Percentiles rank a stretch among this genome's conserved stretches.
Evolutionary conservation across 2,329 filamentous ascomycete species (phyloP).

Genomic region (Gremmenia infestans): DNA sequence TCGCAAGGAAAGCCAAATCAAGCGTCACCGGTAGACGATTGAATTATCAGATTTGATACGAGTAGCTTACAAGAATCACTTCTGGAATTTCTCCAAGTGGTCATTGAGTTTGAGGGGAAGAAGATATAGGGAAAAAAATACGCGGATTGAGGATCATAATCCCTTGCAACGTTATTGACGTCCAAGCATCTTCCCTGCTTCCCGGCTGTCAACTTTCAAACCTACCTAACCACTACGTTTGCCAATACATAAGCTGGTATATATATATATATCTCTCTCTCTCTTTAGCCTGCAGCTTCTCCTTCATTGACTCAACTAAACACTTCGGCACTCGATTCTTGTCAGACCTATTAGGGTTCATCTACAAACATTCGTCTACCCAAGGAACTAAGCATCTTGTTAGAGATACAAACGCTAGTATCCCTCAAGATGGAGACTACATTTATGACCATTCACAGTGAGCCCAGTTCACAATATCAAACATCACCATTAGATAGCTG

Average conservation of each 20-base stretch:
- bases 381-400: constrained; percentile 32
- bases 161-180: no score
- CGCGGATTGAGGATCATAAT: no score
- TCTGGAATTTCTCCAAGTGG: no score
- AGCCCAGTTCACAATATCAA: constrained; percentile 31
- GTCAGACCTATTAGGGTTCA: not conserved
- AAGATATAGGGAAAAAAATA: no score
- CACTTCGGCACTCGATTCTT: constrained; percentile 1
- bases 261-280: not conserved
- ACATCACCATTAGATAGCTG: constrained; percentile 13
- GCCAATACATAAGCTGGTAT: not conserved
- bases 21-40: no score
- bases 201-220: no score
- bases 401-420: constrained; percentile 32
- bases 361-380: constrained; percentile 9
- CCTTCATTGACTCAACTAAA: not conserved
- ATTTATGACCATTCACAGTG: constrained; percentile 88
- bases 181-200: no score
- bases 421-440: constrained; percentile 66
- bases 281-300: not conserved
- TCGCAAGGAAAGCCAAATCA: no score
- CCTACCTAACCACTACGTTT: no score
- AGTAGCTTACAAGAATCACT: no score
- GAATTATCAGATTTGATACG: no score
- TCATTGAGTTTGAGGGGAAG: no score